Base-by-base conservation (phyloP, 225 moss, liverwort and hornwort genomes). In the Sphagnum tenellum region DNA sequence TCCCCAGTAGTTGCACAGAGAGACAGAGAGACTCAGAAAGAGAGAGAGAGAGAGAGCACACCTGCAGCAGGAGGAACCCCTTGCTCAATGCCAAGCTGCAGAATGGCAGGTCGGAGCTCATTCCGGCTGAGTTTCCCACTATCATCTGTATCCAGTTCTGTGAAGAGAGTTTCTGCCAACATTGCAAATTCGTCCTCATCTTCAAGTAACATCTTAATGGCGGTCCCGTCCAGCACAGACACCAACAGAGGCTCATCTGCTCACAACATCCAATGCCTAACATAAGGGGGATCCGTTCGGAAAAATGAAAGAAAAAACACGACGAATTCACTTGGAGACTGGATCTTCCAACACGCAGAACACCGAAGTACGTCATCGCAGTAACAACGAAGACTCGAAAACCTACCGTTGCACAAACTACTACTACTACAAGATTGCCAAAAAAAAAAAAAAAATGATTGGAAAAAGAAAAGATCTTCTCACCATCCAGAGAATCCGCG, bases 111-210 rank as follows among this genome's bases (percentile, higher is more conserved):
- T 77, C 85, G 82, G 54, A 96, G 90, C 78, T 96, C 92, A 64
- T 85, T 90, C 69, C 87, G 88, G 78, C 81, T 88, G 67, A 95
- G 88, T 69, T 95, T 95, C 71, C 95, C 95, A 66, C 90, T 96
- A 60, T 92, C 96, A 71, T 96, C 96, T 12, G 83, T 76, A 71
- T 92, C 96, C 75, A 96, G 66, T 62, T 83, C 90, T 64, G 88
- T 87, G 61, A 92, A 90, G 64, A 92, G 64, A 68, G 68, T 87
- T 71, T 96, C 92, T 56, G 92, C 96, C 66, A 92, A 62, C 92
- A 96, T 90, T 12, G 92, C 96, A 78, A 92, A 96, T 62, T 96
- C 96, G 70, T 92, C 92, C 77, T 96, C 96, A 60, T 92, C 92
- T 52, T 90, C 92, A 45, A 96, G 71, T 69, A 92, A 75, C 46